phyloP scores from a whole-genome alignment of 176 grass and related monocot genomes.

The Oryza australiensis region DNA sequence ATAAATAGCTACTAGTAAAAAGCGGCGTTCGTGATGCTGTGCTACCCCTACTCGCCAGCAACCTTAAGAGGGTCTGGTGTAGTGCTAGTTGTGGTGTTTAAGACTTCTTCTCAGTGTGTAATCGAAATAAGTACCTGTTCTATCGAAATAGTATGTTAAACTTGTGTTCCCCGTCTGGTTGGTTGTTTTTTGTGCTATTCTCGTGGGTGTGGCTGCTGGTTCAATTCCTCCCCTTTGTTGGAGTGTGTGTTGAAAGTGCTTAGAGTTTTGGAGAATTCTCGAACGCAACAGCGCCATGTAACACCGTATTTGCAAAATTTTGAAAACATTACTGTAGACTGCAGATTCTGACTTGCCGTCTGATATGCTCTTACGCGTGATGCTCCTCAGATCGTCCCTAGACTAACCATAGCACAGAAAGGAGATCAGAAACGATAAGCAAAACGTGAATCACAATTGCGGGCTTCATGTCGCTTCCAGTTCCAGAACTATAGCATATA shows the following conservation, averaged over 20 bases:
- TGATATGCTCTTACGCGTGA: background rate
- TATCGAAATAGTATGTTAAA: no score
- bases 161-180: background rate
- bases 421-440: background rate
- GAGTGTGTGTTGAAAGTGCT: no score
- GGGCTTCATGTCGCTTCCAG: no score
- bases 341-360: no score
- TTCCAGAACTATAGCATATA: no score
- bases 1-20: background rate
- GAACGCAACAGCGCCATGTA: no score
- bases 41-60: background rate
- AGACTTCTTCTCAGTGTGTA: background rate
- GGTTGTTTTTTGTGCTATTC: background rate
- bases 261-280: no score
- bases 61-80: background rate
- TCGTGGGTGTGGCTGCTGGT: background rate
- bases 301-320: no score
- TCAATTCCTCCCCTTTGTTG: background rate
- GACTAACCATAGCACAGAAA: background rate
- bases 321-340: no score
- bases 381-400: background rate
- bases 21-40: conserved; percentile 3
- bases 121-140: background rate
- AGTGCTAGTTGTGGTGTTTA: no score
- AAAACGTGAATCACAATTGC: no score